Conservation (phyloP, 163 green algal species). For the Scenedesmus sp. region DNA sequence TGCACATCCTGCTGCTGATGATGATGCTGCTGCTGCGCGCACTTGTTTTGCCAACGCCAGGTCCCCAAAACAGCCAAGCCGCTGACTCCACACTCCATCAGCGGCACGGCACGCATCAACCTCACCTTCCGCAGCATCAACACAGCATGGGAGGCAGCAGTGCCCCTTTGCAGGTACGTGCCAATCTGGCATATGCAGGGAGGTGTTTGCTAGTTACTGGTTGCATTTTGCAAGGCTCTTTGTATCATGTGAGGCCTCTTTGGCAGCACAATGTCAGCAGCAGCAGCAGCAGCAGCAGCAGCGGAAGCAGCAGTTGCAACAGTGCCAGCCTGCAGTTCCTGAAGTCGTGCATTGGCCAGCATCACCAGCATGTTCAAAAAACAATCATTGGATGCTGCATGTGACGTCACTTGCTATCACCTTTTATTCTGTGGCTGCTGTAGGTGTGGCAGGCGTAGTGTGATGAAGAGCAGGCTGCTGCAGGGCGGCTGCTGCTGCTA, state of each 20-base stretch:
- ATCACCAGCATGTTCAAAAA: background rate
- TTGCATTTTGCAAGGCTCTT: no score
- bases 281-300: no score
- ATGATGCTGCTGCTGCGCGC: no score
- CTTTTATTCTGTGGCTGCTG: slow-evolving; percentile 33
- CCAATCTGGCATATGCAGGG: background rate
- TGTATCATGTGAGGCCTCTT: no score
- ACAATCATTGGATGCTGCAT: background rate
- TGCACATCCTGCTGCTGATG: no score
- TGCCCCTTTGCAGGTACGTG: background rate
- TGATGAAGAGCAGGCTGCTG: slow-evolving; percentile 49
- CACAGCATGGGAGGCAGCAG: background rate
- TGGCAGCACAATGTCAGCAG: no score
- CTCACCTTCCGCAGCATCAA: background rate
- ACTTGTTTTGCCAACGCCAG: background rate
- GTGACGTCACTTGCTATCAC: no score
- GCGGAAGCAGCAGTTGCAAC: no score
- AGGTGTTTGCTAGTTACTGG: background rate
- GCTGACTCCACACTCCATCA: background rate
- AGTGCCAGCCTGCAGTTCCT: no score
- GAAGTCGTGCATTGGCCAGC: no score
- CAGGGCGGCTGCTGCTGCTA: slow-evolving; percentile 29
- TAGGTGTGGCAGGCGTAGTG: slow-evolving; percentile 41
- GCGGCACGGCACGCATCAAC: background rate
- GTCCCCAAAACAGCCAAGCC: background rate